Conservation (phyloP, 176 grass and related monocot species). For the Aegilops bicornis region DNA sequence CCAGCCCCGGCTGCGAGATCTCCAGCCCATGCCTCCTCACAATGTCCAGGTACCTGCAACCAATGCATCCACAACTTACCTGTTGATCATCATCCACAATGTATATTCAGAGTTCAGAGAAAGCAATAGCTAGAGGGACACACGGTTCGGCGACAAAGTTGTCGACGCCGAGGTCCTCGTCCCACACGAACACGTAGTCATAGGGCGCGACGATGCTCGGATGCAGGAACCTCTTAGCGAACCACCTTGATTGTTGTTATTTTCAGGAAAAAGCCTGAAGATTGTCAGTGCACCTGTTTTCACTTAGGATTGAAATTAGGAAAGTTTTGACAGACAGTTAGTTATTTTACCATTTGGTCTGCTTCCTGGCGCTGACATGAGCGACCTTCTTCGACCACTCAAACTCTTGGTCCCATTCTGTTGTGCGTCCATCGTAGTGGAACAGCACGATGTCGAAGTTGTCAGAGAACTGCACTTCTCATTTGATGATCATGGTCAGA, state of each 20-base stretch:
- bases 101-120: background rate
- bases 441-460: conserved; percentile 39
- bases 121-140: no score
- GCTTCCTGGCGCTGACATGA: conserved; percentile 39
- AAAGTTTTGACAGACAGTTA: background rate
- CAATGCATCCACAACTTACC: background rate
- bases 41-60: conserved; percentile 20
- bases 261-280: background rate
- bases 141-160: conserved; percentile 20
- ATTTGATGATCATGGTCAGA: no score
- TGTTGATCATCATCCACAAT: background rate
- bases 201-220: conserved; percentile 42
- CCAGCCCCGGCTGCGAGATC: conserved; percentile 44
- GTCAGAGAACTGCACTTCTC: background rate
- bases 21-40: conserved; percentile 12
- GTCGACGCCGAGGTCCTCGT: conserved; percentile 38
- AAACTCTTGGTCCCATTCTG: conserved; percentile 32
- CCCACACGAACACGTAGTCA: conserved; percentile 55
- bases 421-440: conserved; percentile 26
- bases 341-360: conserved; percentile 33
- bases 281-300: background rate
- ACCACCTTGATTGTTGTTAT: conserved; percentile 36
- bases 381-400: conserved; percentile 39
- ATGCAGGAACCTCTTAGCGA: conserved; percentile 54
- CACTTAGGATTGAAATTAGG: background rate